These are phyloP conservation scores for Colletotrichum aenigma DNA, from an alignment of 2,329 filamentous ascomycete species.

Conservation along the genomic window DNA sequence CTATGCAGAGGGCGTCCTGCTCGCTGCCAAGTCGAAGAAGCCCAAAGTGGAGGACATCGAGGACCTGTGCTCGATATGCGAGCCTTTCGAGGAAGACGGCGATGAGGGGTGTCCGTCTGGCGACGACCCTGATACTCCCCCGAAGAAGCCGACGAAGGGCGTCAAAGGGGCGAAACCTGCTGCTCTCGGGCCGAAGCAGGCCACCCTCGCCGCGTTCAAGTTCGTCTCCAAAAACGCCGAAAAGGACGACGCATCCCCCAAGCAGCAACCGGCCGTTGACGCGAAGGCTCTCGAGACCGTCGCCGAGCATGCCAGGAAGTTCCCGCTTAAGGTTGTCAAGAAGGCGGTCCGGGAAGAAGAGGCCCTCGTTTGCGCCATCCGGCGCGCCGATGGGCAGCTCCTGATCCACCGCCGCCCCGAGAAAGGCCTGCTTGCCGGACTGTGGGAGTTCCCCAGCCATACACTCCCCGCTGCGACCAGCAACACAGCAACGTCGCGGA, in stretches of 20 bases:
- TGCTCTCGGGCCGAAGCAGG: constrained; percentile 26
- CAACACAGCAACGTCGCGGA: constrained; percentile 34
- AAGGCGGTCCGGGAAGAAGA: constrained; percentile 58
- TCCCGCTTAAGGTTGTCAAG: constrained; percentile 55
- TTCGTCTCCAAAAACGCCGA: constrained; percentile 29
- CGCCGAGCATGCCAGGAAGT: constrained; percentile 51
- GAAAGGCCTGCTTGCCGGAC: constrained; percentile 57
- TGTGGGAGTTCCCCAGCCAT: constrained; percentile 62
- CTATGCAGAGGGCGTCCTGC: constrained; percentile 49
- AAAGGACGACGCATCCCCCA: neutral
- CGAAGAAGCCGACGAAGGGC: constrained; percentile 15
- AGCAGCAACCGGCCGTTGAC: constrained; percentile 14
- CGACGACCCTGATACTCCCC: neutral
- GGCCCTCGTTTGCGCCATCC: constrained; percentile 57
- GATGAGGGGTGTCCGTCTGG: constrained; percentile 23
- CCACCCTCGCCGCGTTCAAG: constrained; percentile 37
- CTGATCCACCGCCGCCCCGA: constrained; percentile 55
- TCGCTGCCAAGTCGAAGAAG: constrained; percentile 28
- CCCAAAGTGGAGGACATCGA: constrained; percentile 47
- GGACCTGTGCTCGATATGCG: constrained; percentile 54
- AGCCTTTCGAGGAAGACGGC: constrained; percentile 44
- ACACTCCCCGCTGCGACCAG: constrained; percentile 33
- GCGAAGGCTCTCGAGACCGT: constrained; percentile 33
- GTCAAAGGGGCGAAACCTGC: neutral
- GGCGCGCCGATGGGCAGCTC: constrained; percentile 45